Evolutionary conservation across 805 yeast genomes (phyloP).

Genomic region (Ogataea allantospora): DNA sequence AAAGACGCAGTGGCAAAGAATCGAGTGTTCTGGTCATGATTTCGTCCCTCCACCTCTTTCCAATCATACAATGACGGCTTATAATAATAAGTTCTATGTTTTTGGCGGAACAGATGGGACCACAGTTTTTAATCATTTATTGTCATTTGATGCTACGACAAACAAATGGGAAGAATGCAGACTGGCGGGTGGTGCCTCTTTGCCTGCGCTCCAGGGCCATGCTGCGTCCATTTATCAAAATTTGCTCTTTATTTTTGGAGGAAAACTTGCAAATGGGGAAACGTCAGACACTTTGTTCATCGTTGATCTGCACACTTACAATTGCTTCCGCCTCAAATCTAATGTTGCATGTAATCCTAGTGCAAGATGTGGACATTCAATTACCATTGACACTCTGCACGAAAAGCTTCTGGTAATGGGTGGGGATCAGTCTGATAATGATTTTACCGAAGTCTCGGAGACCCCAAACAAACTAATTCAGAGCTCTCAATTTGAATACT

Average conservation of each 20-base stretch:
- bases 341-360: constrained; percentile 59
- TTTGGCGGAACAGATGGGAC: constrained; percentile 86
- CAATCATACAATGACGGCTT: constrained; percentile 85
- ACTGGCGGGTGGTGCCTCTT: constrained; percentile 61
- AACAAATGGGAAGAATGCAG: constrained; percentile 70
- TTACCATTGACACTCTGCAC: constrained; percentile 65
- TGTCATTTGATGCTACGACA: constrained; percentile 70
- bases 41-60: constrained; percentile 75
- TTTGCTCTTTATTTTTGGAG: constrained; percentile 83
- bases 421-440: constrained; percentile 76
- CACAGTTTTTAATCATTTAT: constrained; percentile 69
- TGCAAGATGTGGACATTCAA: constrained; percentile 87
- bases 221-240: constrained; percentile 78
- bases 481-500: constrained; percentile 31
- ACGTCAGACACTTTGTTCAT: constrained; percentile 66
- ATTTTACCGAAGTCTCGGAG: constrained; percentile 30
- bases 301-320: constrained; percentile 67
- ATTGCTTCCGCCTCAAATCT: constrained; percentile 59
- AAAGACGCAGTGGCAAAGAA: constrained; percentile 78
- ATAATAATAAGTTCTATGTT: constrained; percentile 73
- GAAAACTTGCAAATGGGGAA: constrained; percentile 72
- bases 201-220: constrained; percentile 90
- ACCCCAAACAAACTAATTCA: constrained; percentile 24
- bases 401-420: constrained; percentile 84
- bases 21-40: constrained; percentile 43